These are phyloP conservation scores for Leptographium wingfieldii DNA, from an alignment of 2,329 filamentous ascomycete species.

Conservation along the genomic window DNA sequence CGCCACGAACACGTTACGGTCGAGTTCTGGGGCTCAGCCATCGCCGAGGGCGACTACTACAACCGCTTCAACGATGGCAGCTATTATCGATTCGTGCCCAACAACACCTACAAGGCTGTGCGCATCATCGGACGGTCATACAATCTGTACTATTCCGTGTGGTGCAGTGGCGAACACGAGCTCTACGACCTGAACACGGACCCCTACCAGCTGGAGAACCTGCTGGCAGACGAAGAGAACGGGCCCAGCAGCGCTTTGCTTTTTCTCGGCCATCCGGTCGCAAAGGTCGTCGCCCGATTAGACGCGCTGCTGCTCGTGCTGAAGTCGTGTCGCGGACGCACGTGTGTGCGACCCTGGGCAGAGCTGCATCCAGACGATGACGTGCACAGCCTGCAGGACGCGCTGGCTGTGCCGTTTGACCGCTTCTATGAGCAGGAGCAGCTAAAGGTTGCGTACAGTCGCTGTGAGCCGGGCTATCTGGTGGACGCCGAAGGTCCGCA, in stretches of 20 bases:
- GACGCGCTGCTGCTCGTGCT: conserved; percentile 47
- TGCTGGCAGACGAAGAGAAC: conserved; percentile 14
- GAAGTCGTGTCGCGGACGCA: conserved; percentile 44
- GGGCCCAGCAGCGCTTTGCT: not conserved
- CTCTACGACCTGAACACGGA: conserved; percentile 49
- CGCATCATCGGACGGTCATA: conserved; percentile 42
- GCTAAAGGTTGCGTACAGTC: conserved; percentile 36
- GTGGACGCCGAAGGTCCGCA: conserved; percentile 42
- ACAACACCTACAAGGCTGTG: conserved; percentile 50
- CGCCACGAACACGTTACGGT: conserved; percentile 44
- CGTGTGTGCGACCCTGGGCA: conserved; percentile 44
- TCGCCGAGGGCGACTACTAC: conserved; percentile 22
- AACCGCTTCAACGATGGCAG: conserved; percentile 5
- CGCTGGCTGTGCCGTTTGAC: conserved; percentile 35
- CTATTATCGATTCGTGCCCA: conserved; percentile 14
- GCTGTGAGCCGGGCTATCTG: conserved; percentile 45
- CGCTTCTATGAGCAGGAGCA: conserved; percentile 37
- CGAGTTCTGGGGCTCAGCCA: conserved; percentile 40
- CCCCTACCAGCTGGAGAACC: conserved; percentile 37
- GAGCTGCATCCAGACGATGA: conserved; percentile 39
- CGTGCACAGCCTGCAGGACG: conserved; percentile 38
- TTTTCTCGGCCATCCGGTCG: conserved; percentile 20
- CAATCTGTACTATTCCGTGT: conserved; percentile 53
- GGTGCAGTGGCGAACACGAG: conserved; percentile 57
- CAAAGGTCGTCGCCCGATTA: conserved; percentile 34